phyloP scores from a whole-genome alignment of 23 red algal species.

The Gracilaria caudata region DNA sequence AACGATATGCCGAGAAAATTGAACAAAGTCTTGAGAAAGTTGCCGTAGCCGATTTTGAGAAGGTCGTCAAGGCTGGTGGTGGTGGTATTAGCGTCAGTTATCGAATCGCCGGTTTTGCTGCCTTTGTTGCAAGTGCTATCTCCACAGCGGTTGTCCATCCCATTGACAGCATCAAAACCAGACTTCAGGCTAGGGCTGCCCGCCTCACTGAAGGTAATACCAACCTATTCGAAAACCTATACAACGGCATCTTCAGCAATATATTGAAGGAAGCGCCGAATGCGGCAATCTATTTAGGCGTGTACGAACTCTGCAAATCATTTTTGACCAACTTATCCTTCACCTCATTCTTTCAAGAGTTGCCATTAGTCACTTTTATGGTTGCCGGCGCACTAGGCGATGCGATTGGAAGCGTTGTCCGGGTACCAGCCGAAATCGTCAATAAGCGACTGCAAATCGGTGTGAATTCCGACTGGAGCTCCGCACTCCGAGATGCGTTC shows the following conservation, averaged over 20 bases:
- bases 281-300: conserved; percentile 78
- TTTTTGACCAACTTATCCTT: conserved; percentile 40
- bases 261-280: conserved; percentile 88
- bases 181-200: conserved; percentile 47
- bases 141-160: conserved; percentile 72
- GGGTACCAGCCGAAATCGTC: conserved; percentile 77
- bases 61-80: conserved; percentile 47
- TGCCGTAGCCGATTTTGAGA: conserved; percentile 45
- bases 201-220: background rate
- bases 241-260: conserved; percentile 71
- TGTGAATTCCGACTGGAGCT: conserved; percentile 40
- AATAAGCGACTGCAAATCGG: conserved; percentile 86
- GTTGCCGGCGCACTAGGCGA: conserved; percentile 82
- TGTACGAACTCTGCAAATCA: conserved; percentile 74
- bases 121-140: conserved; percentile 74
- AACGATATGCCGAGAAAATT: conserved; percentile 47
- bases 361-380: conserved; percentile 70
- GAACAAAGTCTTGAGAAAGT: conserved; percentile 56
- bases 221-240: conserved; percentile 39
- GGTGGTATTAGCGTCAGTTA: conserved; percentile 48
- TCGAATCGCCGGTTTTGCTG: conserved; percentile 65
- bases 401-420: conserved; percentile 70
- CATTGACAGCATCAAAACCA: conserved; percentile 82
- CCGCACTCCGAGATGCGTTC: conserved; percentile 67
- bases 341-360: conserved; percentile 54